Conservation (phyloP, 192 early-diverging fungal species). For the Hyaloraphidium curvatum region DNA sequence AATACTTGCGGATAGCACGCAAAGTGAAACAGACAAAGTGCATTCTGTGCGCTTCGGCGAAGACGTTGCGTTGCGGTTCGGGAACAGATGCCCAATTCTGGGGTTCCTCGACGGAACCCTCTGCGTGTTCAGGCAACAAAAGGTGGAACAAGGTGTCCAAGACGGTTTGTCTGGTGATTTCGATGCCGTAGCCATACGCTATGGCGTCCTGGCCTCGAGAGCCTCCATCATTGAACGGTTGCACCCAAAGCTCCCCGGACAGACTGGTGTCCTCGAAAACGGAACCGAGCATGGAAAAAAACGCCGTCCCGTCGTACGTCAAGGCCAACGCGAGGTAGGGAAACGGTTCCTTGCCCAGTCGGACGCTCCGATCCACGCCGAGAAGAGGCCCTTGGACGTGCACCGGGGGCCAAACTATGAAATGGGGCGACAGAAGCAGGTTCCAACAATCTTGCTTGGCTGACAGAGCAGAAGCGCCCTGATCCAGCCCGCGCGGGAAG, state of each 20-base stretch:
- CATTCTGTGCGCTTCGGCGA: too few species aligned
- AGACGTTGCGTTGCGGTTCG: too few species aligned
- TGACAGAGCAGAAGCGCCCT: background rate
- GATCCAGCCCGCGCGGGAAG: background rate
- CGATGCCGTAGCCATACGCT: background rate
- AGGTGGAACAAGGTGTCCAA: background rate
- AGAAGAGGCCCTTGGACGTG: too few species aligned
- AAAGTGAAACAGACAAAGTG: too few species aligned
- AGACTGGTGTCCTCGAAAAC: background rate
- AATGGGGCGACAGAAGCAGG: background rate
- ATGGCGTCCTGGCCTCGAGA: too few species aligned
- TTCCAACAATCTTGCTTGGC: background rate
- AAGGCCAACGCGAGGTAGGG: background rate
- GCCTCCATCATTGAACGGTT: background rate
- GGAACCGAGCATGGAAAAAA: background rate
- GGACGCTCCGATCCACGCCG: too few species aligned
- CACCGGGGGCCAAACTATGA: too few species aligned
- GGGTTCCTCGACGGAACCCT: too few species aligned
- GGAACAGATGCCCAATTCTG: too few species aligned
- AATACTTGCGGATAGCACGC: too few species aligned
- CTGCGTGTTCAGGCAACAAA: too few species aligned
- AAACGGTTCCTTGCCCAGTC: background rate
- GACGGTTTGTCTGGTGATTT: background rate
- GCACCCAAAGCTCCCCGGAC: background rate
- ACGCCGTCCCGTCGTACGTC: background rate